Conservation (phyloP, 2,329 filamentous ascomycete genomes). For the Talaromyces sp. region DNA sequence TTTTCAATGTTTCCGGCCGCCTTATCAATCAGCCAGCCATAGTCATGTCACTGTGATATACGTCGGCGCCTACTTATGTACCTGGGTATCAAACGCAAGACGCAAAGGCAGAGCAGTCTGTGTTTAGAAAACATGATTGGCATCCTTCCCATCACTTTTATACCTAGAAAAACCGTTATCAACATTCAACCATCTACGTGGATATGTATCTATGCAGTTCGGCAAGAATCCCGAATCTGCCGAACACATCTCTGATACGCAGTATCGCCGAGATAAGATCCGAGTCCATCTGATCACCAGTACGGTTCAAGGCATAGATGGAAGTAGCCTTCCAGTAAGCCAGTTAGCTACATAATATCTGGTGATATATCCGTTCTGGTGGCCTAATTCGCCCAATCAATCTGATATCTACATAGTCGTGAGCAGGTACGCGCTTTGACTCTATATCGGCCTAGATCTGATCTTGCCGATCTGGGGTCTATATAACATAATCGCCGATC, state of each 20-base stretch:
- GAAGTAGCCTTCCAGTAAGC: background rate
- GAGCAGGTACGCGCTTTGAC: background rate
- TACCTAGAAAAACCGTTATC: background rate
- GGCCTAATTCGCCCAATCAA: background rate
- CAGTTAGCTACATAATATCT: too few species aligned
- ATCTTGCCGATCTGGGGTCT: background rate
- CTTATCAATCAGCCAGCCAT: background rate
- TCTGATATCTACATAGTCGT: background rate
- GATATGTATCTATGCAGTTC: background rate
- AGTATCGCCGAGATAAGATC: background rate
- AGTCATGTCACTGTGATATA: background rate
- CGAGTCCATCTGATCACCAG: background rate
- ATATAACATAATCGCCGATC: too few species aligned
- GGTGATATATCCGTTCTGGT: background rate
- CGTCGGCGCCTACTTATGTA: background rate
- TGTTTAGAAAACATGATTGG: background rate
- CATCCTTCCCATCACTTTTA: background rate
- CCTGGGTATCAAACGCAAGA: background rate
- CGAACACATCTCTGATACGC: slow-evolving; percentile 1
- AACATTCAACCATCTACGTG: background rate
- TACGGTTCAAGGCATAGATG: background rate
- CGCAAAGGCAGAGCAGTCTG: background rate
- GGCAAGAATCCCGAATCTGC: background rate
- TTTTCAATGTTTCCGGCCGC: background rate
- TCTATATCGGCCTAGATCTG: background rate